These are phyloP conservation scores for Penicillium sp. DNA, from an alignment of 2,329 filamentous ascomycete genomes.

Conservation along the genomic window DNA sequence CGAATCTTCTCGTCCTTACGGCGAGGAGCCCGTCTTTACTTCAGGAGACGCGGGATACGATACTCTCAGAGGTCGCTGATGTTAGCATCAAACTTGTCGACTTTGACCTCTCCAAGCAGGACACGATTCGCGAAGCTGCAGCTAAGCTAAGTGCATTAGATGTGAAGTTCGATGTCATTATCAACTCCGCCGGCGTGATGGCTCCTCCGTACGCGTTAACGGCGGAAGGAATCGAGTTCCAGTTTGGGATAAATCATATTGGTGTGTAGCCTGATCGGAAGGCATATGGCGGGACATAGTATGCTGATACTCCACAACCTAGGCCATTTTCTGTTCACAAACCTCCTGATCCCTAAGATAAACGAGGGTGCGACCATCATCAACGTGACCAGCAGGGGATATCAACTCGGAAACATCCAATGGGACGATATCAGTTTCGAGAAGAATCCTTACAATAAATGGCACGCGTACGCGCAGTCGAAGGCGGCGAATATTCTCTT, in stretches of 20 bases:
- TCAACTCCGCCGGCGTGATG: constrained; percentile 10
- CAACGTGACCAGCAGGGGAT: constrained; percentile 4
- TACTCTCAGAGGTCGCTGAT: neutral
- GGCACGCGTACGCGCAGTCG: constrained; percentile 13
- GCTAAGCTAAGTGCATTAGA: neutral
- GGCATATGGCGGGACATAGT: too few relatives aligned
- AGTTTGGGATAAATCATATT: constrained; percentile 11
- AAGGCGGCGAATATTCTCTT: constrained; percentile 14
- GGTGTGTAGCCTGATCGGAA: neutral
- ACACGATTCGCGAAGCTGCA: neutral
- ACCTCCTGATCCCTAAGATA: neutral
- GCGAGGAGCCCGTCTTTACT: neutral
- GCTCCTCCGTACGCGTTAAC: constrained; percentile 2
- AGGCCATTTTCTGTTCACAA: constrained; percentile 1
- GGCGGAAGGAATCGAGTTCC: neutral
- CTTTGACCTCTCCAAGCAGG: neutral
- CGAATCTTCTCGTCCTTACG: neutral
- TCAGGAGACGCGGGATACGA: neutral
- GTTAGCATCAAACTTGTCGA: neutral
- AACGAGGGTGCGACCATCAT: neutral
- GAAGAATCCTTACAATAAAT: constrained; percentile 9
- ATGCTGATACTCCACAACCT: neutral
- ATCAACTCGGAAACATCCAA: neutral
- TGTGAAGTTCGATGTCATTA: neutral
- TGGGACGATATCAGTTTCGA: constrained; percentile 10